Percentiles rank a stretch among this genome's conserved stretches.
Conservation (phyloP, 331 rosid genomes). For the Pyracantha coccinea region DNA sequence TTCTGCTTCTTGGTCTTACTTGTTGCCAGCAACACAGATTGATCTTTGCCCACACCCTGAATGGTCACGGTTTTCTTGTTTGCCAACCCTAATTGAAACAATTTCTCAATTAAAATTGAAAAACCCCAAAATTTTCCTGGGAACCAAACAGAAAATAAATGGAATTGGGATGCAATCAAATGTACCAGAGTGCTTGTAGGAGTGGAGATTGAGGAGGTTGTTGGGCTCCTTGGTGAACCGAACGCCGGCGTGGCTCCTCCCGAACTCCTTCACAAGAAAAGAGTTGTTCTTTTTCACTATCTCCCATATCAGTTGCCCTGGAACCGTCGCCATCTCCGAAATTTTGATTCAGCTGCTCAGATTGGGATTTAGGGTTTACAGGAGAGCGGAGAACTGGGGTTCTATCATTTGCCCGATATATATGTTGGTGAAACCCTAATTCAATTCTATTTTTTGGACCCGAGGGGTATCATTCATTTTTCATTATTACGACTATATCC, state of each 20-base stretch:
- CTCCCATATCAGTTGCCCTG: conserved; percentile 98
- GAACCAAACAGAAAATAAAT: neutral
- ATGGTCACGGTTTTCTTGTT: conserved; percentile 88
- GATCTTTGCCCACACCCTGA: conserved; percentile 68
- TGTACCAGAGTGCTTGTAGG: conserved; percentile 79
- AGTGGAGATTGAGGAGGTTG: conserved; percentile 79
- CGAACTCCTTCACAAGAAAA: conserved; percentile 82
- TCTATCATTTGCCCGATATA: conserved; percentile 27
- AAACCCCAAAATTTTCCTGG: neutral
- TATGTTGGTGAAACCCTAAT: conserved; percentile 38
- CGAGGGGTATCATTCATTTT: conserved; percentile 1
- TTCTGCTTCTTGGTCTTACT: conserved; percentile 85
- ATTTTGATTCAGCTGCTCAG: conserved; percentile 10
- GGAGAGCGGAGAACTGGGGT: neutral
- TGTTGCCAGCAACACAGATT: conserved; percentile 68
- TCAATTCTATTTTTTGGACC: neutral
- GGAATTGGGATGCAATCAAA: neutral
- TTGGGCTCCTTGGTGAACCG: conserved; percentile 84
- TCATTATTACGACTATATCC: conserved; percentile 3
- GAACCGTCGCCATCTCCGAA: conserved; percentile 63
- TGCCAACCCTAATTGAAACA: conserved; percentile 58
- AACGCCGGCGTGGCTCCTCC: conserved; percentile 65
- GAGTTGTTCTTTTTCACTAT: conserved; percentile 91
- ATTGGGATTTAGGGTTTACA: neutral
- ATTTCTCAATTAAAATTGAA: neutral